Percentiles rank a stretch among this genome's conserved stretches.
These are phyloP conservation scores for Penicillium desertorum DNA, from an alignment of 495 filamentous ascomycete genomes.

Conservation along the genomic window DNA sequence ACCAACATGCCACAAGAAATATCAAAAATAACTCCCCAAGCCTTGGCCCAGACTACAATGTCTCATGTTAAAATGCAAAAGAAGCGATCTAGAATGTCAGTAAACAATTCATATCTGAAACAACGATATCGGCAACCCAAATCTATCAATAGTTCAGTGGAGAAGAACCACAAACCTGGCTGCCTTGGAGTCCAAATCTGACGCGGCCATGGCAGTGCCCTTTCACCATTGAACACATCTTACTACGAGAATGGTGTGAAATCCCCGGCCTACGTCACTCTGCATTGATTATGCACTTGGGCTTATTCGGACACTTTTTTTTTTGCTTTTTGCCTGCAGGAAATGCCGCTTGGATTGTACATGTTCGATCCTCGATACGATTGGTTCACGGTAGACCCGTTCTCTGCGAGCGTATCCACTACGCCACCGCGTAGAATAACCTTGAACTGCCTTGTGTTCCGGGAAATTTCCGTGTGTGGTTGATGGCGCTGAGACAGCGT, in stretches of 20 bases:
- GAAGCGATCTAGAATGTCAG: slow-evolving; percentile 11
- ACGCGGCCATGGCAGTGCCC: slow-evolving; percentile 19
- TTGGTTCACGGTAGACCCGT: slow-evolving; percentile 1
- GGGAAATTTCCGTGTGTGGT: slow-evolving; percentile 3
- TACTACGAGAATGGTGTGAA: neutral
- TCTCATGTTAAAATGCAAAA: slow-evolving; percentile 12
- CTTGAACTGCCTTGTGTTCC: neutral
- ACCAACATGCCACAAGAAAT: neutral
- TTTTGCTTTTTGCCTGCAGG: slow-evolving; percentile 2
- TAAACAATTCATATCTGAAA: slow-evolving; percentile 17
- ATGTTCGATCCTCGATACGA: neutral
- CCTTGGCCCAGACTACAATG: neutral
- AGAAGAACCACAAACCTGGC: slow-evolving; percentile 16
- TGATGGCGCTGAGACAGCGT: neutral
- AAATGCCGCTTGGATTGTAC: slow-evolving; percentile 1
- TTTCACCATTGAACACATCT: neutral
- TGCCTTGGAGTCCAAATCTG: slow-evolving; percentile 20
- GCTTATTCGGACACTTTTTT: neutral
- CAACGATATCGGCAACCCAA: slow-evolving; percentile 4
- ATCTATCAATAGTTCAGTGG: slow-evolving; percentile 27
- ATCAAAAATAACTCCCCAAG: neutral
- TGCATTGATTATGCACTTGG: neutral
- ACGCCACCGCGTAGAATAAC: slow-evolving; percentile 7
- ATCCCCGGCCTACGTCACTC: neutral
- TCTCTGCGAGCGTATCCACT: neutral